Evolutionary conservation across 2,329 filamentous ascomycete species (phyloP), one percentile per base, ranked within the genome.

Genomic region (Karstenula rhodostoma): DNA sequence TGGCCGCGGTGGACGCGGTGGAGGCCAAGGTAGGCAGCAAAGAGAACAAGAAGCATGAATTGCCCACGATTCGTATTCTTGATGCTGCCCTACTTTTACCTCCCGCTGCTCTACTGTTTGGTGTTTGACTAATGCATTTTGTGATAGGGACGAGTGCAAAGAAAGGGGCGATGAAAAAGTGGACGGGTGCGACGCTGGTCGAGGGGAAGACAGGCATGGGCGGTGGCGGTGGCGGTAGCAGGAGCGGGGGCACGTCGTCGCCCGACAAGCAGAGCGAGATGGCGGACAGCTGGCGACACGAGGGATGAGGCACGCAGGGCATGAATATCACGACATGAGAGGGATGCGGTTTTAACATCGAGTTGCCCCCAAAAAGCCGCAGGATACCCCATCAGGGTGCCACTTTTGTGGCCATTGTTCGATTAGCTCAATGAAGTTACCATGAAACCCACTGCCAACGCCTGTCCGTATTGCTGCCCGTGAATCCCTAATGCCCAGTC

Each of bases 21-120:
- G 69, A 35, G 69, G 70, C 56, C 69, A 71, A 64, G 74, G 74
- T 17, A 67, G 74, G 67, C 74, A 75, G 65, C 72, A 75, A 61
- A 67, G 69, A 63, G 57, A 67, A 50, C 71, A 73, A 58, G 73
- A 75, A 53, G 73, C 73, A 63, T 75, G 71, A 75, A 58, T 47
- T 59, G 44, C 35, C 32, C 32, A 27, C n/a, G 10, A 44, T 43
- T 35, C 47, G 51, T 44, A 44, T 44, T 43, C 47, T 51, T 44
- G 44, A 50, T 27, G 56, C 47, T 57, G 56, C 56, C 29, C 35
- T 51, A 37, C 49, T 51, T 51, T 40, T 51, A n/a, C n/a, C 48
- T 48, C 40, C 56, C 46, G 47, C 37, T 43, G 15, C 12, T n/a
- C 33, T 46, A 27, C 40, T 46, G 40, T 35, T 47, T 54, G 43